A percentile compares a stretch with the other conserved stretches of the same genome.
phyloP scores from a whole-genome alignment of 345 rosid genomes.

The Brassica napus region Da-Ae NC_063450.1:41893001-41893500 shows the following conservation, averaged over 20 bases:
- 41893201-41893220: constrained; percentile 63
- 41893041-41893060: constrained; percentile 58
- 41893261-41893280: constrained; percentile 75
- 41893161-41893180: constrained; percentile 78
- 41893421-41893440: constrained; percentile 74
- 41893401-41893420: constrained; percentile 82
- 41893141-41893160: constrained; percentile 55
- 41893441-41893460: constrained; percentile 84
- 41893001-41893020: constrained; percentile 72
- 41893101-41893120: constrained; percentile 51
- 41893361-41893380: constrained; percentile 66
- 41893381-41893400: constrained; percentile 49
- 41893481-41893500: constrained; percentile 41
- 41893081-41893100: constrained; percentile 49
- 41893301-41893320: constrained; percentile 52
- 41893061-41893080: constrained; percentile 67
- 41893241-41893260: constrained; percentile 56
- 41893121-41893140: constrained; percentile 61
- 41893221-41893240: constrained; percentile 52
- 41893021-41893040: constrained; percentile 59
- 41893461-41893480: constrained; percentile 42
- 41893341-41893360: constrained; percentile 47
- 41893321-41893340: constrained; percentile 51
- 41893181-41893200: constrained; percentile 74
- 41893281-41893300: constrained; percentile 77